Evolutionary conservation across 1,284 basidiomycete species (phyloP), one percentile per base, ranked within the genome.

Genomic region (Leccinum holopus): DNA sequence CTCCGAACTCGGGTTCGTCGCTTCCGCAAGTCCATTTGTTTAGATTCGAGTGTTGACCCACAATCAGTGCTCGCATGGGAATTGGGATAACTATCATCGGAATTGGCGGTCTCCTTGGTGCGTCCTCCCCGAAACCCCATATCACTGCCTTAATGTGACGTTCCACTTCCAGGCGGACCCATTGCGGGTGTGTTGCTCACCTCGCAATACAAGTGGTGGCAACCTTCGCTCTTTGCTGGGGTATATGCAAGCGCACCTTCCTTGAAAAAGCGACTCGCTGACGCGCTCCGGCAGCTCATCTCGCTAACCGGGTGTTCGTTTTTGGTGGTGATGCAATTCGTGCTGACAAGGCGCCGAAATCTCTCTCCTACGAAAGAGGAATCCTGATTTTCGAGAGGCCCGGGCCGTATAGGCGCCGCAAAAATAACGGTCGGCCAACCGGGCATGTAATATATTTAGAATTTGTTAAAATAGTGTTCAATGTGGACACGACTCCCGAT

Each of bases 191-290:
- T 62, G 2, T 30, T 76, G 11, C 69, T 73, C 32, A 66, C 65
- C 3, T 56, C 69, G 2, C 51, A 67, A 32, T 76, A 72, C 62
- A 64, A 64, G 18, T 76, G 75, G 73, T 75, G 65, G 73, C 62
- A 32, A 47, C 53, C 69, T 3, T 57, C 71, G 2, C 60, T 74
- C 18, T 76, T 75, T 44, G 61, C 32, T 18, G 75, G 74, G 39
- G 69, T 75, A 63, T 18, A 65, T 25, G 56, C 8, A 11, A 11
- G 16, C 58, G 2, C 25, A 14, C 14, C 11, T 10, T 44, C n/a
- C 6, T 18, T 55, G 18, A 18, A 7, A 5, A 30, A n/a, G 16
- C 8, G 10, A 30, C 14, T 4, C 5, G 21, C 39, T 71, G 18
- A 54, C 30, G 10, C n/a, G 30, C 25, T 54, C 28, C 6, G 53